Conservation (phyloP, 371 early-diverging fungal species). For the Circinella umbellata region DNA sequence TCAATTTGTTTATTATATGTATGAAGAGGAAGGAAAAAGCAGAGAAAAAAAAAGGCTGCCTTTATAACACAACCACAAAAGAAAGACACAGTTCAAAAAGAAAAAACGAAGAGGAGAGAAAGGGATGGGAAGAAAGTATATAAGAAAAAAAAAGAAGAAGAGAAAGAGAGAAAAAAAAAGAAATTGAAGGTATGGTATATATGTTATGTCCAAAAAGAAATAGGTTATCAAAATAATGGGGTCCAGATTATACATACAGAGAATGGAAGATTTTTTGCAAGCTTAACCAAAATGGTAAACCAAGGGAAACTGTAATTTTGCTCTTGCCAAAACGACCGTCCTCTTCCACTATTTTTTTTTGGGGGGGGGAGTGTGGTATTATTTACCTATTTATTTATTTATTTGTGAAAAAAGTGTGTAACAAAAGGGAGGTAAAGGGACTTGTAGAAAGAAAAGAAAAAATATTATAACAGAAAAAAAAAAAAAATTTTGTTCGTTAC, state of each 20-base stretch:
- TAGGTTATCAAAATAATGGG: background rate
- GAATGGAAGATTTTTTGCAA: background rate
- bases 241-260: no score
- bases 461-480: conserved; percentile 13
- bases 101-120: no score
- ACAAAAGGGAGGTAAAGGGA: no score
- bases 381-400: no score
- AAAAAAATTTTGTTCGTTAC: conserved; percentile 17
- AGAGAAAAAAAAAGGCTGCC: background rate
- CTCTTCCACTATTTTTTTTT: background rate
- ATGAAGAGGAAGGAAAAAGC: background rate
- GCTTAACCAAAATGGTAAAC: conserved; percentile 22
- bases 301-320: conserved; percentile 4
- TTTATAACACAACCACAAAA: background rate
- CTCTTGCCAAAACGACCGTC: background rate
- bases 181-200: background rate
- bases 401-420: no score
- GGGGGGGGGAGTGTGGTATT: conserved; percentile 4
- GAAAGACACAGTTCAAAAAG: no score
- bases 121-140: conserved; percentile 3
- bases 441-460: background rate
- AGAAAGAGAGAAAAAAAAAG: conserved; percentile 25
- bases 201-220: no score
- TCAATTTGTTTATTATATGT: background rate
- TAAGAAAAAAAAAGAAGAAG: conserved; percentile 10